These are phyloP conservation scores for Exutisphaerella laricina DNA, from an alignment of 2,329 filamentous ascomycete genomes.

Conservation along the genomic window DNA sequence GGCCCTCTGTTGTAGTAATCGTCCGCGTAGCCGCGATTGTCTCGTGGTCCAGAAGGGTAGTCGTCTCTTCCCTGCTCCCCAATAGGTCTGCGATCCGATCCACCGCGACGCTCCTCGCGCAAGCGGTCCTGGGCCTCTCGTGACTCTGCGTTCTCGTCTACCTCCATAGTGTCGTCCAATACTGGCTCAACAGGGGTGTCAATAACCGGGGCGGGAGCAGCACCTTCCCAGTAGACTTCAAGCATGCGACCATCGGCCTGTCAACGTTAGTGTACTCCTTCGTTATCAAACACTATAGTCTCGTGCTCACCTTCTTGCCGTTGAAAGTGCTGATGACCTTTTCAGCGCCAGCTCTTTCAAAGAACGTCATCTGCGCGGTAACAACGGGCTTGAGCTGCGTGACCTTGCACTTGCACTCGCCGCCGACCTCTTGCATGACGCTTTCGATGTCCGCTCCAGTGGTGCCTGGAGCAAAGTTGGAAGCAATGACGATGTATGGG, in stretches of 20 bases:
- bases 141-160: conserved; percentile 33
- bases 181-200: conserved; percentile 18
- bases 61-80: no score
- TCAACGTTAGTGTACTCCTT: not conserved
- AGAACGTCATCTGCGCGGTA: conserved; percentile 71
- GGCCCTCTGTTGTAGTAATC: conserved; percentile 27
- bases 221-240: conserved; percentile 54
- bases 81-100: conserved; percentile 21
- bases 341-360: conserved; percentile 66
- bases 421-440: conserved; percentile 61
- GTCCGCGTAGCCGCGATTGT: conserved; percentile 19
- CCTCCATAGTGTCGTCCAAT: conserved; percentile 40
- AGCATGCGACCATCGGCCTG: conserved; percentile 70
- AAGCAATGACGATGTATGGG: conserved; percentile 66
- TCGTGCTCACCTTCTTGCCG: conserved; percentile 62
- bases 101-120: conserved; percentile 30
- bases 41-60: conserved; percentile 22
- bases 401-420: conserved; percentile 61
- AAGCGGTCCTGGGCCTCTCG: conserved; percentile 29
- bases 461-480: conserved; percentile 77
- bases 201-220: conserved; percentile 18
- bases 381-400: conserved; percentile 64
- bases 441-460: conserved; percentile 78
- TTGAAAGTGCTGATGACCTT: conserved; percentile 71
- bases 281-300: not conserved